These are phyloP conservation scores for Cercospora sesami DNA, from an alignment of 2,329 filamentous ascomycete species.

Conservation along the genomic window DNA sequence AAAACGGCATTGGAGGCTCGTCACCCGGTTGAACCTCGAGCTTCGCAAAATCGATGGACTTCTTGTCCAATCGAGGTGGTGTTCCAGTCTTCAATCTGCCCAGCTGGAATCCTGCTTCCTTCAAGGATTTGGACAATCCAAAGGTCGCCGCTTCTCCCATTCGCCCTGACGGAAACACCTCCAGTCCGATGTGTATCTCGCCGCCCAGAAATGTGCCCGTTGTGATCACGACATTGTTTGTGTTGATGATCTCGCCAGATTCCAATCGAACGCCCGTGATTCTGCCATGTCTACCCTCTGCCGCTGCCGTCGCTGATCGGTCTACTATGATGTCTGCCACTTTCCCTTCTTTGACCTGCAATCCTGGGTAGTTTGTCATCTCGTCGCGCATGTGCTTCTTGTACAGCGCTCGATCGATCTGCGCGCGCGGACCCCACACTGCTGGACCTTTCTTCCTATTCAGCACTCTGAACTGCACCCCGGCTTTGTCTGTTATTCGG, in stretches of 20 bases:
- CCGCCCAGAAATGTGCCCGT: constrained; percentile 94
- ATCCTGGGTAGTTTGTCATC: constrained; percentile 71
- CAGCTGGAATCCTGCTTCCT: constrained; percentile 82
- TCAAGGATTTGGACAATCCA: constrained; percentile 85
- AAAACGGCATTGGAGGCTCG: constrained; percentile 83
- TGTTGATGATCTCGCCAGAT: constrained; percentile 78
- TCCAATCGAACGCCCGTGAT: constrained; percentile 86
- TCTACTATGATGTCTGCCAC: constrained; percentile 88
- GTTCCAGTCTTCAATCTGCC: constrained; percentile 95
- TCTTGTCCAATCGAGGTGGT: constrained; percentile 78
- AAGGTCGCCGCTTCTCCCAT: constrained; percentile 94
- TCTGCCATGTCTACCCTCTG: constrained; percentile 60
- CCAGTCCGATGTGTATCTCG: constrained; percentile 89
- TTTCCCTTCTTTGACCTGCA: constrained; percentile 79
- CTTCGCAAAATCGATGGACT: constrained; percentile 74
- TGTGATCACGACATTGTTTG: constrained; percentile 84
- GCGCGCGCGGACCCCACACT: constrained; percentile 93
- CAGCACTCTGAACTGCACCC: constrained; percentile 87
- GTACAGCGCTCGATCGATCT: constrained; percentile 90
- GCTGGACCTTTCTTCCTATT: constrained; percentile 90
- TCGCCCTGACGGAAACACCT: constrained; percentile 80
- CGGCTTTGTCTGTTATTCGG: constrained; percentile 87
- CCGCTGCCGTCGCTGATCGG: constrained; percentile 50
- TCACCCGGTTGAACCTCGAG: constrained; percentile 78
- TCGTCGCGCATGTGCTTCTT: constrained; percentile 88